Evolutionary conservation across 1,139 yeast species (phyloP).

Genomic region (Saccharomyces hybrid): DNA sequence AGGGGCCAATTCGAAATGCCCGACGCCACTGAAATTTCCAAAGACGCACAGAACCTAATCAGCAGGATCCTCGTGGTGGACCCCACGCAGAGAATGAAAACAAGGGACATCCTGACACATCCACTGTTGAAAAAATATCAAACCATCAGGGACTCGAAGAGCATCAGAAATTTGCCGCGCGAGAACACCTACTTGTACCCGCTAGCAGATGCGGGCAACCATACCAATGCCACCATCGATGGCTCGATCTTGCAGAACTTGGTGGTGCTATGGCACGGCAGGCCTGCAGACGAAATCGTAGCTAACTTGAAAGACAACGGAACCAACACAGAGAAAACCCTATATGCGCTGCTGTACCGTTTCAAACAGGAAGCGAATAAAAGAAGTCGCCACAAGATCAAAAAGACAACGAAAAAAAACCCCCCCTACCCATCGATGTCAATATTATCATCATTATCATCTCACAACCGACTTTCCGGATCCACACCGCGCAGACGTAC

Average conservation of each 20-base stretch:
- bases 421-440: too few species aligned
- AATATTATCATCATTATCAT: neutral
- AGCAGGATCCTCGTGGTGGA: constrained; percentile 68
- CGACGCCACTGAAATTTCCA: constrained; percentile 51
- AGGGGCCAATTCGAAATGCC: constrained; percentile 85
- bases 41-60: constrained; percentile 64
- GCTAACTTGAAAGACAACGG: constrained; percentile 47
- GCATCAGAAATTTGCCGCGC: constrained; percentile 49
- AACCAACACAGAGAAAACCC: constrained; percentile 63
- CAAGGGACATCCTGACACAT: constrained; percentile 67
- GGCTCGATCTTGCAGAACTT: constrained; percentile 57
- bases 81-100: constrained; percentile 69
- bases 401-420: constrained; percentile 4
- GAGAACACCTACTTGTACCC: constrained; percentile 54
- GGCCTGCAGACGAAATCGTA: constrained; percentile 49
- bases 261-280: constrained; percentile 67
- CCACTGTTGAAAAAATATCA: constrained; percentile 61
- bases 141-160: constrained; percentile 32
- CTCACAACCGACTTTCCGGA: neutral
- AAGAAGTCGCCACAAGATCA: constrained; percentile 20
- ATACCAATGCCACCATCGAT: constrained; percentile 39
- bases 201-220: constrained; percentile 34
- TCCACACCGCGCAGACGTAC: neutral
- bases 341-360: constrained; percentile 51
- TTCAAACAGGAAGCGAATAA: constrained; percentile 31